phyloP scores from a whole-genome alignment of 345 rosid genomes.

The Salix udensis region DNA sequence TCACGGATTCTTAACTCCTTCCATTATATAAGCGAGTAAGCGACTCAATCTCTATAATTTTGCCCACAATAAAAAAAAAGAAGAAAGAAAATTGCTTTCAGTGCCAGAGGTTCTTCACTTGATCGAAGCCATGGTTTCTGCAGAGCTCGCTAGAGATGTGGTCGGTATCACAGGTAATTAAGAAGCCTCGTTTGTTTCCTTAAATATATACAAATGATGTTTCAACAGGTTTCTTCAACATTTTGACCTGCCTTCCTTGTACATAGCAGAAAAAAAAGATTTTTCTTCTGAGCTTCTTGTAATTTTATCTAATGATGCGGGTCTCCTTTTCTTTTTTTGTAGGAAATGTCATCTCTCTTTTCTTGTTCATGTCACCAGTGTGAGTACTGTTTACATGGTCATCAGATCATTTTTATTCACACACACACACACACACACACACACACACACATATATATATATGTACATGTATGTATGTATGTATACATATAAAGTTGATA shows the following conservation, averaged over 20 bases:
- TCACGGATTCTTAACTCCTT: background rate
- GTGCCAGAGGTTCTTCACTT: background rate
- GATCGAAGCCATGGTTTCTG: conserved; percentile 53
- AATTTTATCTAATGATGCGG: background rate
- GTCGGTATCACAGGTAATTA: conserved; percentile 59
- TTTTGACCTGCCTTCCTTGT: conserved; percentile 17
- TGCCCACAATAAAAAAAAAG: background rate
- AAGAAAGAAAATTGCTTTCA: background rate
- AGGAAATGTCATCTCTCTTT: conserved; percentile 75
- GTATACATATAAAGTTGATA: too few species aligned
- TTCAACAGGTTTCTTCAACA: background rate
- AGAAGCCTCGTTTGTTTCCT: background rate
- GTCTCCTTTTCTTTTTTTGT: conserved; percentile 17
- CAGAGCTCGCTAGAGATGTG: conserved; percentile 41
- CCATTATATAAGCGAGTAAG: background rate
- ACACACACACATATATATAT: too few species aligned
- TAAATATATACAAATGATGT: background rate
- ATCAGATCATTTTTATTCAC: too few species aligned
- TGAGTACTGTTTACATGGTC: conserved; percentile 29
- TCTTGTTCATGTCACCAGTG: conserved; percentile 81
- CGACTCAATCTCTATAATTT: background rate
- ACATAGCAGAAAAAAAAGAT: background rate
- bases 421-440: too few species aligned
- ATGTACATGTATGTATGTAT: too few species aligned
- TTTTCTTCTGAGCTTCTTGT: background rate